These are phyloP conservation scores for Epichloe bromicola DNA, from an alignment of 2,329 filamentous ascomycete genomes.

Conservation along the genomic window DNA sequence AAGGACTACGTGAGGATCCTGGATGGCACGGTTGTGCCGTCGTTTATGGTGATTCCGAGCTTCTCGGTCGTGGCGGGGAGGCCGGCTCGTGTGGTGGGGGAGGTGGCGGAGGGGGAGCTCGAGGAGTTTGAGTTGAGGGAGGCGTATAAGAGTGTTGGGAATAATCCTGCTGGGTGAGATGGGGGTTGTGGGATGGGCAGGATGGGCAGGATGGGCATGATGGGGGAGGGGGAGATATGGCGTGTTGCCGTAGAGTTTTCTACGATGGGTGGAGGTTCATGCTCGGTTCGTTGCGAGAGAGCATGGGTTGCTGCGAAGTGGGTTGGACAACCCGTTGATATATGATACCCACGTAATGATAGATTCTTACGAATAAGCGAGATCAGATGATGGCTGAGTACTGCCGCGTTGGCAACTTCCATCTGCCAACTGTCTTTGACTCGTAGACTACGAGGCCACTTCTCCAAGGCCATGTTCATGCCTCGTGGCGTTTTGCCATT, in stretches of 20 bases:
- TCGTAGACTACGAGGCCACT: neutral
- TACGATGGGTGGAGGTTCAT: too few species aligned
- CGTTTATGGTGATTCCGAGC: slow-evolving; percentile 83
- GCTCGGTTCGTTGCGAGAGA: too few species aligned
- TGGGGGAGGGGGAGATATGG: too few species aligned
- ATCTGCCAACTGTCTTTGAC: neutral
- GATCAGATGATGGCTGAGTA: neutral
- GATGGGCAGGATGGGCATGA: neutral
- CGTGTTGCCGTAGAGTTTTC: too few species aligned
- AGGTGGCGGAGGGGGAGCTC: slow-evolving; percentile 56
- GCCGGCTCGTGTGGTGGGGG: slow-evolving; percentile 69
- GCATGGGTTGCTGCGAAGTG: too few species aligned
- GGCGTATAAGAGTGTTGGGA: slow-evolving; percentile 51
- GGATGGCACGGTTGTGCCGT: slow-evolving; percentile 70
- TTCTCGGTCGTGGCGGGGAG: slow-evolving; percentile 82
- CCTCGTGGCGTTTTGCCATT: neutral
- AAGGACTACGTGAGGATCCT: slow-evolving; percentile 88
- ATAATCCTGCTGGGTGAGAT: slow-evolving; percentile 26
- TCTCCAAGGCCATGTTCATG: neutral
- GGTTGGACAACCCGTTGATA: too few species aligned
- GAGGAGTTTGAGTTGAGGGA: slow-evolving; percentile 53
- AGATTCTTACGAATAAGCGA: neutral
- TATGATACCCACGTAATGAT: neutral
- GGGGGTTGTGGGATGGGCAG: neutral
- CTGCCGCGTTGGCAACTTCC: neutral